Evolutionary conservation across 164 flowering plant species (phyloP), one percentile per base, ranked within the genome.

Genomic region (Aristolochia californica): DNA sequence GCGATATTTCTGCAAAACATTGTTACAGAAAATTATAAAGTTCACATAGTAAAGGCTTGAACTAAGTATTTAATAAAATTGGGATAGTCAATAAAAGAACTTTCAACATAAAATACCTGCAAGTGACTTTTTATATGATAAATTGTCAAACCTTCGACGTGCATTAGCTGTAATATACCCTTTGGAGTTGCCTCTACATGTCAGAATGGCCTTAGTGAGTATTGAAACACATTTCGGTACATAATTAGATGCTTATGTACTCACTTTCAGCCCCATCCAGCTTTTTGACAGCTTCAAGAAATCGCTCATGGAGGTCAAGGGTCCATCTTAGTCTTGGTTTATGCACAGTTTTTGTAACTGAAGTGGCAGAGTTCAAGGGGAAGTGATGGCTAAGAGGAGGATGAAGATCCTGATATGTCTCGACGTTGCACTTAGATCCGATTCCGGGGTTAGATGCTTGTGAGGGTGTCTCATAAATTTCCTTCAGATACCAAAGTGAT

Each of bases 311-410:
- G 49, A 82, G 87, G 58, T 84, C 87, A 13, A 75, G 82, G 7
- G 87, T 84, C 87, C 90, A 84, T 3, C 90, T 74, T 82, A 84
- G 78, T 22, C 90, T 72, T 2, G 76, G 58, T 63, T 76, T 83
- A 55, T 66, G 65, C 47, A 62, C 43, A 17, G 28, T 58, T 28
- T 44, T 63, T 21, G 72, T 25, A 14, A 55, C 72, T 24, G 84
- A 70, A 61, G 75, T 65, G 12, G 74, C 62, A 25, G 62, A 71
- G 66, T 58, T 59, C 48, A 75, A 66, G 58, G 59, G 64, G 38
- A 53, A 21, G 40, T 49, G 64, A 57, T 53, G 61, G 60, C 57
- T 76, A 59, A 43, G 52, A 60, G 70, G 63, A 54, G 71, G 68
- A 21, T 58, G 58, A 57, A 71, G 45, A 18, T 30, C 64, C 60